These are phyloP conservation scores for Arthrobotrys iridis DNA, from an alignment of 2,329 filamentous ascomycete genomes.

Conservation along the genomic window DNA sequence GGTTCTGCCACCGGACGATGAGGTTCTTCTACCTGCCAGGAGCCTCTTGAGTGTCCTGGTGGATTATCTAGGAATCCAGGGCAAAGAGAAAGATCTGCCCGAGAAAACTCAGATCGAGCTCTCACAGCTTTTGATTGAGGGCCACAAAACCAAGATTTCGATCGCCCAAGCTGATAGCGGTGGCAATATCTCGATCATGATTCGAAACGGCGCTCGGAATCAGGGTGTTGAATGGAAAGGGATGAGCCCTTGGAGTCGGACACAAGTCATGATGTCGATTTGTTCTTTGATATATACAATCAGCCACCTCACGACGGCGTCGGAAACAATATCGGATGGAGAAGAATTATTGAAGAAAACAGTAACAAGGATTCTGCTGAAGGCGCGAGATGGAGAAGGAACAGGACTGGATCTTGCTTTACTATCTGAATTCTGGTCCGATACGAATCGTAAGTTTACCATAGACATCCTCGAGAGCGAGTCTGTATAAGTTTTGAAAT, in stretches of 20 bases:
- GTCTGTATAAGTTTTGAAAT: conserved; percentile 26
- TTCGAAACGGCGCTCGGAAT: conserved; percentile 13
- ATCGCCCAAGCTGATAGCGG: conserved; percentile 24
- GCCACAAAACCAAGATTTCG: conserved; percentile 23
- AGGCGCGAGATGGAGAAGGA: not conserved
- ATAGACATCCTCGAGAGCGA: not conserved
- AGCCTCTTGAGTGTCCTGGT: conserved; percentile 43
- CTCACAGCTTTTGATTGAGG: conserved; percentile 27
- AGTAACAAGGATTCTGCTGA: conserved; percentile 5
- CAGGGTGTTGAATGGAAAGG: conserved; percentile 7
- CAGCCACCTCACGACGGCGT: conserved; percentile 33
- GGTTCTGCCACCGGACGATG: conserved; percentile 17
- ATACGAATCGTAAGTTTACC: conserved; percentile 39
- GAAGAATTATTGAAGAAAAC: conserved; percentile 39
- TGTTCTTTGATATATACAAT: conserved; percentile 46
- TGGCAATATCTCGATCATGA: conserved; percentile 29
- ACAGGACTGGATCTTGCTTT: conserved; percentile 38
- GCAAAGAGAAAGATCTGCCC: not conserved
- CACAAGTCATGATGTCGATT: conserved; percentile 33
- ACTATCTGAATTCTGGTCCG: conserved; percentile 42
- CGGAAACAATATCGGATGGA: conserved; percentile 37
- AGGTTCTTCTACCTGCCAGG: conserved; percentile 40
- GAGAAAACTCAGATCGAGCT: conserved; percentile 20
- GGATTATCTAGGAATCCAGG: conserved; percentile 27
- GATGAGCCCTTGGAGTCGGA: conserved; percentile 41